Conservation (phyloP, 106 monocot genomes). For the Ottelia alismoides region DNA sequence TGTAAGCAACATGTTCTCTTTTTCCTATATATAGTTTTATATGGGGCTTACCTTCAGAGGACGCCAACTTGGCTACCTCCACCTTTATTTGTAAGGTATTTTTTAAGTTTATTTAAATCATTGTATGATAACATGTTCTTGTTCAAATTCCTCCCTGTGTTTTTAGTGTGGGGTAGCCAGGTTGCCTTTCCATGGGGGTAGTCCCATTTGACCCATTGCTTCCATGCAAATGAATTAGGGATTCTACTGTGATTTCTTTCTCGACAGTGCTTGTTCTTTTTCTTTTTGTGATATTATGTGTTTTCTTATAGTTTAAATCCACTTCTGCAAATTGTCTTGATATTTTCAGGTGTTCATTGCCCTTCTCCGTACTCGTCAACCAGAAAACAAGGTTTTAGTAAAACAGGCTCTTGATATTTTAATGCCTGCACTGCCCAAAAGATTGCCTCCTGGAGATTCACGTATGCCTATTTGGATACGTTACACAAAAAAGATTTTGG, state of each 20-base stretch:
- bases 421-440: constrained; percentile 94
- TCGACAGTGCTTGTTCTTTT: not conserved
- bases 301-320: not conserved
- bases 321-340: not conserved
- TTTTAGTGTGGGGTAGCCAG: no score
- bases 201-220: no score
- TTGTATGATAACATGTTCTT: no score
- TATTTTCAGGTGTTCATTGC: constrained; percentile 90
- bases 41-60: no score
- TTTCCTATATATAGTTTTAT: no score
- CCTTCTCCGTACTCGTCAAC: constrained; percentile 89
- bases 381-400: constrained; percentile 85
- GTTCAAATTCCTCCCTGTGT: no score
- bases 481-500: constrained; percentile 96
- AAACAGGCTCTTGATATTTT: constrained; percentile 97
- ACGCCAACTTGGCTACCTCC: no score
- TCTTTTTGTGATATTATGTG: not conserved
- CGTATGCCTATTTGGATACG: constrained; percentile 98
- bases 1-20: no score
- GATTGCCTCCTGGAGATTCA: constrained; percentile 85
- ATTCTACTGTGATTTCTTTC: not conserved
- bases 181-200: no score
- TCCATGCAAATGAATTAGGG: not conserved
- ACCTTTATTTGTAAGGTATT: no score
- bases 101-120: no score